A percentile compares a stretch with the other conserved stretches of the same genome.
Conservation (phyloP, 345 rosid genomes). For the Aurinia saxatilis region DNA sequence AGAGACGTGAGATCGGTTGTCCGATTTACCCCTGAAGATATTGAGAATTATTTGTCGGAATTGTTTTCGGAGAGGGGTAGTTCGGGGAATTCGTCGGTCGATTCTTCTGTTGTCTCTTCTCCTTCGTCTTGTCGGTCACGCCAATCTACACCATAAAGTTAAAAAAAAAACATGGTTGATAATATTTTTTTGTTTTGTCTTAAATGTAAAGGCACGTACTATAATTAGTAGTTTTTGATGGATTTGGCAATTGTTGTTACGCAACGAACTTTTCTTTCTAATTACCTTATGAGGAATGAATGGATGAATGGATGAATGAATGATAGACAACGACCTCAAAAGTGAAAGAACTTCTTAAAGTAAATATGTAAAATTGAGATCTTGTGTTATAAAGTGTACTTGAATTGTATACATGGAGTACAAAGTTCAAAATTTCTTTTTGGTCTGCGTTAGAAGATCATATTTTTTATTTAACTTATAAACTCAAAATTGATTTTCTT, state of each 20-base stretch:
- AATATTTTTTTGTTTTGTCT: neutral
- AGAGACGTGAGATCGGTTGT: constrained; percentile 21
- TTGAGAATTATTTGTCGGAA: constrained; percentile 44
- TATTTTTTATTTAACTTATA: too few relatives aligned
- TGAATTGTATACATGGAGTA: too few relatives aligned
- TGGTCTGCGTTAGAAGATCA: too few relatives aligned
- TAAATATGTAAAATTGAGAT: too few relatives aligned
- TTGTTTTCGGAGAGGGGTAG: constrained; percentile 25
- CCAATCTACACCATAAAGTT: neutral
- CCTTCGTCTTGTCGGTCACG: constrained; percentile 14
- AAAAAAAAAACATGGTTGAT: neutral
- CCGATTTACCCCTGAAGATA: constrained; percentile 66
- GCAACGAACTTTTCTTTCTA: neutral
- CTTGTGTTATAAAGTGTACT: too few relatives aligned
- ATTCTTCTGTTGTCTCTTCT: neutral
- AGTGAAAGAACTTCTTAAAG: neutral
- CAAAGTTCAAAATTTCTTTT: too few relatives aligned
- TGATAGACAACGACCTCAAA: constrained; percentile 2
- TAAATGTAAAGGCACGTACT: constrained; percentile 9
- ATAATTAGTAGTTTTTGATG: neutral
- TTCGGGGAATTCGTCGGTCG: neutral
- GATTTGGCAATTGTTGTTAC: neutral
- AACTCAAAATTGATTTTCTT: too few relatives aligned
- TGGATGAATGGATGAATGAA: too few relatives aligned
- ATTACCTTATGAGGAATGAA: neutral